Evolutionary conservation across 78 protist species (phyloP), one percentile per base, ranked within the genome.

Genomic region (slime mould (Dictyostelium discoideum)): DNA sequence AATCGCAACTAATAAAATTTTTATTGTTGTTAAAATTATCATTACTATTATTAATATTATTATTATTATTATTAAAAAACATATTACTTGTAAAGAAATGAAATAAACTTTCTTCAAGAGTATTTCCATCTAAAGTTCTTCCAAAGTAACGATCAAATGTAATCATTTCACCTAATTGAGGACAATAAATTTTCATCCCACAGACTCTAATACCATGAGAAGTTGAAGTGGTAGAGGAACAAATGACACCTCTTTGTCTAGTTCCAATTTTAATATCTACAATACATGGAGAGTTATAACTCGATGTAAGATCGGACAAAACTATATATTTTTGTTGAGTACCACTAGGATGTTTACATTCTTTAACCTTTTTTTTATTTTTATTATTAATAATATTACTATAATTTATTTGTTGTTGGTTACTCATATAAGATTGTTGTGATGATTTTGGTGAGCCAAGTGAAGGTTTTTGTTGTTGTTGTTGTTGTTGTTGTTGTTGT

Each of bases 231-330:
- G 95, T 90, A 2, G 83, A 32, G 9, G 87, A 44, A n/a, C 95
- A 90, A 37, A 90, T 82, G 11, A 88, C 88, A 72, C 95, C 95
- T 77, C 86, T 81, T 37, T 80, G 88, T 73, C 95, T 63, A 22
- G 95, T 90, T 6, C 95, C 95, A n/a, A 90, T 50, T 54, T 90
- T 90, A 69, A 90, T 90, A 73, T 90, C 95, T 13, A 90, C 88
- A n/a, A 90, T 90, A 48, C 89, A 82, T 20, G 95, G 95, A 39
- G 60, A 65, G 8, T 67, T 67, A 72, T 90, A 90, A 11, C 57
- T 57, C 24, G 24, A 42, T 16, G 95, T 90, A 3, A 90, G 37
- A 72, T 90, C 95, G 40, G 84, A 83, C 32, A 90, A 72, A 3
- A 90, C 24, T 44, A 90, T 82, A 73, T 90, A 90, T 22, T 50